Percentiles rank a stretch among this genome's conserved stretches.
Conservation (phyloP, 225 moss, liverwort and hornwort species). For the Climacium dendroides region DNA sequence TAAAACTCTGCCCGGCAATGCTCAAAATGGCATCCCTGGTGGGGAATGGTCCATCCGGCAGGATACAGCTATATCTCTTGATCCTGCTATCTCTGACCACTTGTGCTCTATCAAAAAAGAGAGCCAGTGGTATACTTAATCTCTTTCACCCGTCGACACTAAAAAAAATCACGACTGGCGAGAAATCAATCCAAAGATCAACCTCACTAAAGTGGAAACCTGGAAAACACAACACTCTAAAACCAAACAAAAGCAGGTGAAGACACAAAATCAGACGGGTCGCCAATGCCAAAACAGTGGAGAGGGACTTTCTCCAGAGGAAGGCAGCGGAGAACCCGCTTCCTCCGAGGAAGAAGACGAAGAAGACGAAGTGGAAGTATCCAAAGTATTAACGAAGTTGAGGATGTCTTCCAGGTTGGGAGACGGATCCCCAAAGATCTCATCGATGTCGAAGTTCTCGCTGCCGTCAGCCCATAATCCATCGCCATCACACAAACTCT, state of each 20-base stretch:
- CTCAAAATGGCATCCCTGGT: not conserved
- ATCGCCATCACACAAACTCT: not conserved
- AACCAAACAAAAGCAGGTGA: not conserved
- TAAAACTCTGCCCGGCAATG: conserved; percentile 18
- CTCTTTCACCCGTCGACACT: not conserved
- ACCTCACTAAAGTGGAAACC: not conserved
- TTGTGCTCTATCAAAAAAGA: conserved; percentile 8
- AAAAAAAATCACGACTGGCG: not conserved
- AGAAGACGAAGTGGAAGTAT: not conserved
- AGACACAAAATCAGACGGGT: not conserved
- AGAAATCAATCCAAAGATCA: not conserved
- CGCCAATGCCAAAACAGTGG: not conserved
- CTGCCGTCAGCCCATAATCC: not conserved
- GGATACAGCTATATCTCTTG: not conserved
- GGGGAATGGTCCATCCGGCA: not conserved
- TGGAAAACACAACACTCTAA: not conserved
- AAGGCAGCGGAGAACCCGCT: not conserved
- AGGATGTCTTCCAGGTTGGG: not conserved
- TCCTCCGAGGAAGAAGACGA: not conserved
- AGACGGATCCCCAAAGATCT: not conserved
- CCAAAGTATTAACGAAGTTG: not conserved
- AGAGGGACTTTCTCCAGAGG: not conserved
- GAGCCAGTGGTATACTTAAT: not conserved
- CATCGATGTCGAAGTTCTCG: not conserved
- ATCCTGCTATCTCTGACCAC: not conserved